Conservation (phyloP, 768 basidiomycete genomes). For the Suillus brevipes region DNA sequence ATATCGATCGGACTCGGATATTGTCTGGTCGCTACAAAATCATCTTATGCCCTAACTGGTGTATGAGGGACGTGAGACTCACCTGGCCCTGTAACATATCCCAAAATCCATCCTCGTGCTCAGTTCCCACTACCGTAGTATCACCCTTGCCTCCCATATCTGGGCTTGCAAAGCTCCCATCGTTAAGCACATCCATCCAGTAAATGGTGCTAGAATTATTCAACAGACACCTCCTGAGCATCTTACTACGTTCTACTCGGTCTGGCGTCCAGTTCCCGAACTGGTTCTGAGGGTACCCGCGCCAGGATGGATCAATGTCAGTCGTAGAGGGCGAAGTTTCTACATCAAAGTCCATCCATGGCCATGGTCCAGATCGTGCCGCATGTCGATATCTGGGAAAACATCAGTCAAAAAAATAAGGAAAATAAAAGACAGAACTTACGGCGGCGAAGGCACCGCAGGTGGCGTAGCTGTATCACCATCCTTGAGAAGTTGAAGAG, state of each 20-base stretch:
- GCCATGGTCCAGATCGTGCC: constrained; percentile 34
- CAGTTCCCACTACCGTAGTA: constrained; percentile 4
- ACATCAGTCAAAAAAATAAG: neutral
- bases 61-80: constrained; percentile 18
- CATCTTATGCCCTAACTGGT: neutral
- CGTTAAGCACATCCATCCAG: constrained; percentile 24
- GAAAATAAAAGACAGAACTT: neutral
- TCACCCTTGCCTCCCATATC: neutral
- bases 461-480: neutral
- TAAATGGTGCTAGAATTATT: constrained; percentile 21
- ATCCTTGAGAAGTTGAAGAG: neutral
- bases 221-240: constrained; percentile 22
- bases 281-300: too few species aligned
- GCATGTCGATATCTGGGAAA: constrained; percentile 19
- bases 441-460: constrained; percentile 1
- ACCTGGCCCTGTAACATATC: constrained; percentile 32
- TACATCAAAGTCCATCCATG: constrained; percentile 28
- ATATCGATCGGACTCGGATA: constrained; percentile 48
- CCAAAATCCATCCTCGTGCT: constrained; percentile 37
- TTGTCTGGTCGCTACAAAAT: constrained; percentile 34
- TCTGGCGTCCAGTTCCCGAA: constrained; percentile 35
- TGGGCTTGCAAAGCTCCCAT: constrained; percentile 14
- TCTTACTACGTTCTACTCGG: constrained; percentile 32
- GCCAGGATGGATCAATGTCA: neutral
- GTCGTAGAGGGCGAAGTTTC: neutral